phyloP scores from a whole-genome alignment of 768 basidiomycete species.

The Panaeolus papilionaceus region DNA sequence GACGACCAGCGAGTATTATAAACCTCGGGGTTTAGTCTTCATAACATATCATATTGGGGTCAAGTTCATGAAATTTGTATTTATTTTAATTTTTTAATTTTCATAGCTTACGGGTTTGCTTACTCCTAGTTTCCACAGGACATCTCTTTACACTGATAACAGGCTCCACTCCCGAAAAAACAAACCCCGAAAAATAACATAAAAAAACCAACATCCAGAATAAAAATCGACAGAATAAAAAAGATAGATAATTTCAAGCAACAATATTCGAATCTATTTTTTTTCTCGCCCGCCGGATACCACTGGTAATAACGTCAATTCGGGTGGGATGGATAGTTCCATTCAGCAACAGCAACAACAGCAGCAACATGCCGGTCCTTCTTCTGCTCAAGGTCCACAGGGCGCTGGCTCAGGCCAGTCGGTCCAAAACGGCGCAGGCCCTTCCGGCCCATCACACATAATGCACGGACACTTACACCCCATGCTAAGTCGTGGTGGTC shows the following conservation, averaged over 20 bases:
- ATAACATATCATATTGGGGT: neutral
- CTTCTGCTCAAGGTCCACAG: slow-evolving; percentile 2
- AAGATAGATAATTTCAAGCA: slow-evolving; percentile 10
- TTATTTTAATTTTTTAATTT: slow-evolving; percentile 1
- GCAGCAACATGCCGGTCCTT: slow-evolving; percentile 31
- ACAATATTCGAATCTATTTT: slow-evolving; percentile 11
- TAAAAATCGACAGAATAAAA: neutral
- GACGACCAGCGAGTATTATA: neutral
- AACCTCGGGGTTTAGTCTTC: neutral
- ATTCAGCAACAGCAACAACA: slow-evolving; percentile 27
- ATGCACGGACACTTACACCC: slow-evolving; percentile 6
- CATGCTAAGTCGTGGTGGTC: slow-evolving; percentile 11
- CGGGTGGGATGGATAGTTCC: slow-evolving; percentile 33
- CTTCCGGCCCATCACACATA: slow-evolving; percentile 9
- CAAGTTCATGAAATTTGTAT: neutral
- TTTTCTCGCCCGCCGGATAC: slow-evolving; percentile 4
- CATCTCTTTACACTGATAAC: slow-evolving; percentile 10
- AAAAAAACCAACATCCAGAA: neutral
- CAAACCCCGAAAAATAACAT: slow-evolving; percentile 6
- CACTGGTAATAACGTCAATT: slow-evolving; percentile 7
- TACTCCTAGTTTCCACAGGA: slow-evolving; percentile 11
- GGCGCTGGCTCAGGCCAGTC: slow-evolving; percentile 11
- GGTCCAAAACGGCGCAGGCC: slow-evolving; percentile 7
- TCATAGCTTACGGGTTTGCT: slow-evolving; percentile 4
- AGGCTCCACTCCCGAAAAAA: slow-evolving; percentile 11